These are phyloP conservation scores for Yamadazyma takamatsuzukensis DNA, from an alignment of 805 yeast genomes.

Conservation along the genomic window DNA sequence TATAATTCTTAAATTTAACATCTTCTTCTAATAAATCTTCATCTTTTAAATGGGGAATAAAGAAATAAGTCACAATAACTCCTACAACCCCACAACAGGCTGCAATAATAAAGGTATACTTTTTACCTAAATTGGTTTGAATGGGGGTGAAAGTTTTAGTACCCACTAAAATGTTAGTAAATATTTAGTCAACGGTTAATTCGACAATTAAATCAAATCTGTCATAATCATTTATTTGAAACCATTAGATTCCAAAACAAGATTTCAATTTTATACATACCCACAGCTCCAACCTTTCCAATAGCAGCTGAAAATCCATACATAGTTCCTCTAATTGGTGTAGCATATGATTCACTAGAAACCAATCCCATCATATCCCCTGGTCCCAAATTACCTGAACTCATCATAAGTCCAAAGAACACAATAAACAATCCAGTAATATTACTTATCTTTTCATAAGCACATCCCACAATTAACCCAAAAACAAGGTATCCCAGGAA, in stretches of 20 bases:
- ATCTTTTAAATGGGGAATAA: constrained; percentile 65
- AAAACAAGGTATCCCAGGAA: constrained; percentile 67
- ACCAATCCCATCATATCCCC: constrained; percentile 70
- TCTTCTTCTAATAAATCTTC: constrained; percentile 70
- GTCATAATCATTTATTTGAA: no score
- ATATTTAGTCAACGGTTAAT: no score
- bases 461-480: constrained; percentile 68
- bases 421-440: constrained; percentile 64
- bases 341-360: constrained; percentile 66
- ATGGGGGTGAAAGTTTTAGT: constrained; percentile 71
- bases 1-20: constrained; percentile 55
- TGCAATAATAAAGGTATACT: constrained; percentile 78
- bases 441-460: constrained; percentile 51
- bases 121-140: constrained; percentile 56
- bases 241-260: no score
- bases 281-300: constrained; percentile 87
- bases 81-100: constrained; percentile 70
- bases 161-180: no score
- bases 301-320: constrained; percentile 77
- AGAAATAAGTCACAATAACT: constrained; percentile 53
- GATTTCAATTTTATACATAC: no score
- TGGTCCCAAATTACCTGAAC: constrained; percentile 73
- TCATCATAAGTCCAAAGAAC: constrained; percentile 70
- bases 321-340: constrained; percentile 72
- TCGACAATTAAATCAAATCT: no score